Evolutionary conservation across 2,329 filamentous ascomycete species (phyloP), one percentile per base, ranked within the genome.

Genomic region (Cercospora nicotianae): DNA sequence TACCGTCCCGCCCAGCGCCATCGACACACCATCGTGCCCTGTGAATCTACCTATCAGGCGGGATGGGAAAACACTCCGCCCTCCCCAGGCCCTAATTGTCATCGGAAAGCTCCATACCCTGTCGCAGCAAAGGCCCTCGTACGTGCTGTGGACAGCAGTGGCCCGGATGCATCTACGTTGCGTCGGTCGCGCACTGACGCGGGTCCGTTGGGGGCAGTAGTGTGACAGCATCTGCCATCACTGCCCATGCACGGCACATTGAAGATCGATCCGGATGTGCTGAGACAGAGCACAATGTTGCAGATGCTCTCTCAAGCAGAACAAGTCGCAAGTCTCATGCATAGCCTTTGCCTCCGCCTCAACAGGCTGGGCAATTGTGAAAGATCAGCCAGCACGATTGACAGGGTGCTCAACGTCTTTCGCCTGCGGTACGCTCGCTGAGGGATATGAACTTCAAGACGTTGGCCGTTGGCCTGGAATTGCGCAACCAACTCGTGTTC

Each of bases 401-500:
- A 2, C 48, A 26, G 48, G 48, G 12, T 53, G 18, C 48, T 53
- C 48, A 28, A 61, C 33, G 59, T 61, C 59, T 16, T 26, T 13
- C 39, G 20, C 20, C 60, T 63, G 36, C 16, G 39, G 10, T 53
- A 20, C 48, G 23, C 48, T 26, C 48, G 18, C 23, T 16, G 48
- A 53, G 48, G 48, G 9, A 48, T 13, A 26, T 26, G 59, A 61
- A 33, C 59, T 53, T 53, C 39, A 31, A 20, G n/a, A 30, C 60
- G 59, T 45, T 30, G 16, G 20, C 59, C 59, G 59, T 61, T 48
- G 33, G n/a, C 16, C 4, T 30, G 7, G n/a, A 42, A 48, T 61
- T 48, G 59, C 59, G 59, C 20, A 61, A 42, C n/a, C 10, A 42
- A 16, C 20, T 61, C 59, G 60, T 51, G 39, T 30, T 62, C 33